Evolutionary conservation across 2,329 filamentous ascomycete species (phyloP).

Genomic region (Huntiella abstrusa): DNA sequence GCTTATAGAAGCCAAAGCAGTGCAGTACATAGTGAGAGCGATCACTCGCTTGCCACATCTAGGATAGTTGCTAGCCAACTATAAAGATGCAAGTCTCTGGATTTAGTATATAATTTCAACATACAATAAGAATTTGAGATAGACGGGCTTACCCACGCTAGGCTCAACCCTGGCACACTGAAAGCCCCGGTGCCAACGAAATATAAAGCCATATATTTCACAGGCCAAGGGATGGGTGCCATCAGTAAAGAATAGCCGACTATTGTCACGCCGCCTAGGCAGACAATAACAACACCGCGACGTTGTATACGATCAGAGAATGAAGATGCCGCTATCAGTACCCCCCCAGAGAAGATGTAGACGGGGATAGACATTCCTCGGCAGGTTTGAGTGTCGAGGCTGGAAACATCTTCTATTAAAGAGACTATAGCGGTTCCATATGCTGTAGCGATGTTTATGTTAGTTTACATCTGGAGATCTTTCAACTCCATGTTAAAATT

Average conservation of each 20-base stretch:
- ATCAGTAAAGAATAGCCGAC: neutral
- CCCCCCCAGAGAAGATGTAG: neutral
- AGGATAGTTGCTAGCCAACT: neutral
- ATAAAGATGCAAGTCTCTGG: neutral
- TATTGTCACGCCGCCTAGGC: neutral
- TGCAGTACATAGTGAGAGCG: neutral
- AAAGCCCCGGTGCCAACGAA: neutral
- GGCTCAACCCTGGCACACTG: neutral
- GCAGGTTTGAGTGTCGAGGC: neutral
- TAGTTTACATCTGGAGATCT: neutral
- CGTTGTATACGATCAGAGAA: conserved; percentile 2
- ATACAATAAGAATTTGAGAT: neutral
- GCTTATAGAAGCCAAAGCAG: neutral
- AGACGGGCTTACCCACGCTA: neutral
- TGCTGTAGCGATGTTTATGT: too few relatives aligned
- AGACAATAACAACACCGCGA: neutral
- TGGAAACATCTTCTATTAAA: neutral
- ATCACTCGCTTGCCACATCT: neutral
- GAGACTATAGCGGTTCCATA: neutral
- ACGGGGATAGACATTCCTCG: neutral
- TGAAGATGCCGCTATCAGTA: neutral
- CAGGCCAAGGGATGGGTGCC: too few relatives aligned
- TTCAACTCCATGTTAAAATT: neutral
- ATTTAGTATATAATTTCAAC: too few relatives aligned
- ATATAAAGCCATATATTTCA: neutral